These are phyloP conservation scores for Cyclostephanos invisitatus DNA, from an alignment of 108 stramenopile species.

Conservation along the genomic window DNA sequence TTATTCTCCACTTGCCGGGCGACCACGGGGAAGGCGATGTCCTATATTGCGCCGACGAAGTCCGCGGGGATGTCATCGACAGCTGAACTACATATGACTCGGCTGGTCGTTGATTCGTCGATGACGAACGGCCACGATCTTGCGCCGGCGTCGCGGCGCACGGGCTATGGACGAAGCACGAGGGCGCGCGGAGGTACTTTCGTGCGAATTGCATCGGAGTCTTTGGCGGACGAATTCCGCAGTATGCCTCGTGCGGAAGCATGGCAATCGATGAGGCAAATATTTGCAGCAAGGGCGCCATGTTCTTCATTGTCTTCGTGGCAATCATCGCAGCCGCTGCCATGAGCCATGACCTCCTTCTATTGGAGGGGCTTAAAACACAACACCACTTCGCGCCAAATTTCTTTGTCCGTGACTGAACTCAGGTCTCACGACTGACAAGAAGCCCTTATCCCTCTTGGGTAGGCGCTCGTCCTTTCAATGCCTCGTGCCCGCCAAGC, in stretches of 20 bases:
- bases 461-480: neutral
- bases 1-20: constrained; percentile 58
- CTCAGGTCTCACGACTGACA: too few relatives aligned
- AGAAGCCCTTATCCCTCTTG: too few relatives aligned
- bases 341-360: too few relatives aligned
- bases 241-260: constrained; percentile 1
- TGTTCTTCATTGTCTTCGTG: neutral
- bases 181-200: neutral
- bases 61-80: neutral
- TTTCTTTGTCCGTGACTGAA: too few relatives aligned
- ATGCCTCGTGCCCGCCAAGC: neutral
- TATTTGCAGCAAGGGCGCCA: neutral
- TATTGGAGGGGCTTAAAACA: too few relatives aligned
- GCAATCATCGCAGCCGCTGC: too few relatives aligned
- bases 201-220: neutral
- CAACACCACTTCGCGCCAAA: too few relatives aligned
- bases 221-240: neutral
- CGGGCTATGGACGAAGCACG: neutral
- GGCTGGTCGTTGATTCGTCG: neutral
- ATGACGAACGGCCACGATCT: neutral
- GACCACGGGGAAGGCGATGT: constrained; percentile 58
- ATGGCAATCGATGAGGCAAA: neutral
- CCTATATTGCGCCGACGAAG: constrained; percentile 11
- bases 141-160: neutral
- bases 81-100: neutral